A percentile compares a stretch with the other conserved stretches of the same genome.
Evolutionary conservation across 257 asterid genomes (phyloP).

Genomic region (Galeopsis tetrahit): DNA sequence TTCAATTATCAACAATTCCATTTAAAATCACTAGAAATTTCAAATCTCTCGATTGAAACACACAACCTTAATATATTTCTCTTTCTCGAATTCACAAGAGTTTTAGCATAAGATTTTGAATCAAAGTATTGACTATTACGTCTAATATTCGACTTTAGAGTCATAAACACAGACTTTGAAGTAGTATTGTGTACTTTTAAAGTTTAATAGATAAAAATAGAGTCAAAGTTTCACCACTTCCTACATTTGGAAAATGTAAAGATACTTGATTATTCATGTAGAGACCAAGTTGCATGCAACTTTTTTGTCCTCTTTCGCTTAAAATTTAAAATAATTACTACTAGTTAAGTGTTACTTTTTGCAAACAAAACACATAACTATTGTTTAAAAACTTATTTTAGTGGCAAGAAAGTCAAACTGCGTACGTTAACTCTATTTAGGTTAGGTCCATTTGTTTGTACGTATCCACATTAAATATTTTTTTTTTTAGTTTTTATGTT

Average conservation of each 20-base stretch:
- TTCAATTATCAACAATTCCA: too few relatives aligned
- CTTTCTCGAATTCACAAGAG: not conserved
- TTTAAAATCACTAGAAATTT: too few relatives aligned
- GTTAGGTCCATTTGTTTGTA: conserved; percentile 13
- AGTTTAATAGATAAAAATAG: not conserved
- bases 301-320: not conserved
- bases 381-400: not conserved
- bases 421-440: not conserved
- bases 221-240: conserved; percentile 30
- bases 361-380: not conserved
- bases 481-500: too few relatives aligned
- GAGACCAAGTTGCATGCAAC: conserved; percentile 14
- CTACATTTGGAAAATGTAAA: conserved; percentile 27
- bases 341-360: not conserved
- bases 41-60: too few relatives aligned
- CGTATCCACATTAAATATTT: too few relatives aligned
- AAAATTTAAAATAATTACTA: not conserved
- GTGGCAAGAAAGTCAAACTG: not conserved
- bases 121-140: not conserved
- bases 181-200: not conserved
- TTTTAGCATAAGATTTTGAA: not conserved
- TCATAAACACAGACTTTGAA: not conserved
- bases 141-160: not conserved
- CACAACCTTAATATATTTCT: too few relatives aligned
- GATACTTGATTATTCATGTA: not conserved